A percentile compares a stretch with the other conserved stretches of the same genome.
Evolutionary conservation across 2,329 filamentous ascomycete species (phyloP).

Genomic region (Fusarium mundagurra): DNA sequence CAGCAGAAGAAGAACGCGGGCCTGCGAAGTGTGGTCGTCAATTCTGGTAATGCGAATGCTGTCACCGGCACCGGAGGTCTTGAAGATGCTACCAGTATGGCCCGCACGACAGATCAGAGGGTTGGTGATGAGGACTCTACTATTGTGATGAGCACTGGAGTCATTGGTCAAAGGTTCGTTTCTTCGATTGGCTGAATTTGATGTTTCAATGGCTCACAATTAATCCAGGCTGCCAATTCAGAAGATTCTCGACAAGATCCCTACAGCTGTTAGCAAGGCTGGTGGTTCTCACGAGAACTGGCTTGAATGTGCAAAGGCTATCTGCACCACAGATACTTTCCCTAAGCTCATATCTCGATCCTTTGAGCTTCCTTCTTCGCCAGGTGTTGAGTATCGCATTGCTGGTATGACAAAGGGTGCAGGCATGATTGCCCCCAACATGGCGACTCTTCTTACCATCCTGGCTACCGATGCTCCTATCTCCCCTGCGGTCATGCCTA

Average conservation of each 20-base stretch:
- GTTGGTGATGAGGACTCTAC: slow-evolving; percentile 65
- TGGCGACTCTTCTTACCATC: slow-evolving; percentile 93
- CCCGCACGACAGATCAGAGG: slow-evolving; percentile 75
- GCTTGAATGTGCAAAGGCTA: slow-evolving; percentile 86
- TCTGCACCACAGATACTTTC: slow-evolving; percentile 98
- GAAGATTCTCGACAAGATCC: slow-evolving; percentile 87
- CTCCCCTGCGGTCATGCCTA: slow-evolving; percentile 71
- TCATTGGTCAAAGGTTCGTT: slow-evolving; percentile 87
- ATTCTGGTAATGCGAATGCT: slow-evolving; percentile 96
- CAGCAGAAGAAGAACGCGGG: slow-evolving; percentile 72
- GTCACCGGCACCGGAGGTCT: slow-evolving; percentile 92
- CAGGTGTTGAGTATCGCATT: slow-evolving; percentile 79
- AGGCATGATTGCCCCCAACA: slow-evolving; percentile 99
- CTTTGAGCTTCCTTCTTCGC: slow-evolving; percentile 85
- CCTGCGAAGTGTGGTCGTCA: slow-evolving; percentile 85
- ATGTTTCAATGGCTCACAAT: slow-evolving; percentile 1
- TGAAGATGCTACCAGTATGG: slow-evolving; percentile 90
- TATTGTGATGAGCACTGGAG: slow-evolving; percentile 98
- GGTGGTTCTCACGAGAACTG: slow-evolving; percentile 84
- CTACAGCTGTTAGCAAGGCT: slow-evolving; percentile 76
- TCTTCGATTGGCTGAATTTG: slow-evolving; percentile 3
- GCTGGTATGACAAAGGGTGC: slow-evolving; percentile 98
- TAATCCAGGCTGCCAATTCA: slow-evolving; percentile 79
- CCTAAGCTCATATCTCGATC: slow-evolving; percentile 90
- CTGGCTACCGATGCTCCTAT: slow-evolving; percentile 92